Percentiles rank a stretch among this genome's conserved stretches.
phyloP scores from a whole-genome alignment of 805 yeast genomes.

The Komagataella kurtzmanii region DNA sequence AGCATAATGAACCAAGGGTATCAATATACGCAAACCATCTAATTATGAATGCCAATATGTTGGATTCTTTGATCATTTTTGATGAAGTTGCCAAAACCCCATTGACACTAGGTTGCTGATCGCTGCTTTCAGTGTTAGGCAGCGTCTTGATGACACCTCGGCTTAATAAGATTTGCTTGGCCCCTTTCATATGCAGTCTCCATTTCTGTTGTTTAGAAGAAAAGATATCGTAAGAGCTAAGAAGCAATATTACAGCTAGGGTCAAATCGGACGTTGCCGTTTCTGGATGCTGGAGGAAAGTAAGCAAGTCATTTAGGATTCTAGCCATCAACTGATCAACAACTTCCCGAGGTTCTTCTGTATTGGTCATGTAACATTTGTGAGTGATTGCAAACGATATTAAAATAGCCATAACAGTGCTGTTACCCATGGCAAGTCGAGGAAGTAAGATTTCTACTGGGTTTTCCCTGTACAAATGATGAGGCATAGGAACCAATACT shows the following conservation, averaged over 20 bases:
- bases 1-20: slow-evolving; percentile 46
- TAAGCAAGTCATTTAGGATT: slow-evolving; percentile 43
- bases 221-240: slow-evolving; percentile 42
- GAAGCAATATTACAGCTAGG: slow-evolving; percentile 43
- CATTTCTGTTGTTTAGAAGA: slow-evolving; percentile 36
- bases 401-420: slow-evolving; percentile 42
- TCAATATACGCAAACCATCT: slow-evolving; percentile 64
- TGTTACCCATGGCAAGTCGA: slow-evolving; percentile 47
- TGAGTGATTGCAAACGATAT: slow-evolving; percentile 37
- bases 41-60: slow-evolving; percentile 38
- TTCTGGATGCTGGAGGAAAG: slow-evolving; percentile 31
- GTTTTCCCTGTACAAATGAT: slow-evolving; percentile 36
- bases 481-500: slow-evolving; percentile 54
- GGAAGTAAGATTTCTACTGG: slow-evolving; percentile 60
- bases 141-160: slow-evolving; percentile 24
- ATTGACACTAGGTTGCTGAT: slow-evolving; percentile 3
- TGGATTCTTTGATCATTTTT: slow-evolving; percentile 16
- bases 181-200: slow-evolving; percentile 56
- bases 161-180: slow-evolving; percentile 46
- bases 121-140: slow-evolving; percentile 7
- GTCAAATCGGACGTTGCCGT: slow-evolving; percentile 56
- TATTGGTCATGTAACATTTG: slow-evolving; percentile 11
- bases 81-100: slow-evolving; percentile 3
- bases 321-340: slow-evolving; percentile 40
- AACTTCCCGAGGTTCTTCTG: slow-evolving; percentile 23